Conservation (phyloP, 2,329 filamentous ascomycete genomes). For the Pseudovirgaria hyperparasitica region DNA sequence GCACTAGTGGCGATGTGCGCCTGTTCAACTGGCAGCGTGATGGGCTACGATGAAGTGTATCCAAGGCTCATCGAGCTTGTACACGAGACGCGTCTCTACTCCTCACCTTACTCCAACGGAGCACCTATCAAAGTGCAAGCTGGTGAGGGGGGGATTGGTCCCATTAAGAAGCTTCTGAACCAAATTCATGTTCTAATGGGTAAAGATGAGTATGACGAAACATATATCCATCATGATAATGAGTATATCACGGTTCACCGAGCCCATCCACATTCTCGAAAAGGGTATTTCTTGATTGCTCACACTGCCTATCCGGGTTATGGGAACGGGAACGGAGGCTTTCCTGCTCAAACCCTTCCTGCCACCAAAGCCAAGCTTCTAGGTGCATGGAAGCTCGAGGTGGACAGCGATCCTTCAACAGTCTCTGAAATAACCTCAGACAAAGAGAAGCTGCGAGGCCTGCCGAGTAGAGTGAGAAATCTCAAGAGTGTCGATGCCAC, state of each 20-base stretch:
- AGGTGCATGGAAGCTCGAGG: constrained; percentile 85
- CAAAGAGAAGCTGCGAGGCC: constrained; percentile 58
- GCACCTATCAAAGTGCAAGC: constrained; percentile 49
- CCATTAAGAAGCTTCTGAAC: constrained; percentile 85
- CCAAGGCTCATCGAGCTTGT: constrained; percentile 89
- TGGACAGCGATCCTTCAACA: constrained; percentile 62
- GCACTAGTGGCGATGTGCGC: constrained; percentile 93
- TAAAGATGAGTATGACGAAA: constrained; percentile 85
- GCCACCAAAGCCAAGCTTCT: constrained; percentile 78
- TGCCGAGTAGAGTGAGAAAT: constrained; percentile 71
- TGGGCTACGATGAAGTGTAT: constrained; percentile 96
- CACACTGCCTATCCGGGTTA: constrained; percentile 93
- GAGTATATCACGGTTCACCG: constrained; percentile 95
- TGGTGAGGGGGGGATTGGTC: constrained; percentile 73
- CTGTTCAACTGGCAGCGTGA: constrained; percentile 87
- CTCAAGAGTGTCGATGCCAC: constrained; percentile 64
- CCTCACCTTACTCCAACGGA: constrained; percentile 56
- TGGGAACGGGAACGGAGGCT: constrained; percentile 67
- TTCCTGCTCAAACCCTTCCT: constrained; percentile 65
- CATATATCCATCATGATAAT: constrained; percentile 90
- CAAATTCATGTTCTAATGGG: constrained; percentile 94
- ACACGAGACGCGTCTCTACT: constrained; percentile 73
- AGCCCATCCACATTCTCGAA: constrained; percentile 81
- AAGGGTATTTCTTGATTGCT: constrained; percentile 89
- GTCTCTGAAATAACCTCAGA: constrained; percentile 54